Evolutionary conservation across 2,329 filamentous ascomycete species (phyloP), one percentile per base, ranked within the genome.

Genomic region (Gliomastix tumulicola): DNA sequence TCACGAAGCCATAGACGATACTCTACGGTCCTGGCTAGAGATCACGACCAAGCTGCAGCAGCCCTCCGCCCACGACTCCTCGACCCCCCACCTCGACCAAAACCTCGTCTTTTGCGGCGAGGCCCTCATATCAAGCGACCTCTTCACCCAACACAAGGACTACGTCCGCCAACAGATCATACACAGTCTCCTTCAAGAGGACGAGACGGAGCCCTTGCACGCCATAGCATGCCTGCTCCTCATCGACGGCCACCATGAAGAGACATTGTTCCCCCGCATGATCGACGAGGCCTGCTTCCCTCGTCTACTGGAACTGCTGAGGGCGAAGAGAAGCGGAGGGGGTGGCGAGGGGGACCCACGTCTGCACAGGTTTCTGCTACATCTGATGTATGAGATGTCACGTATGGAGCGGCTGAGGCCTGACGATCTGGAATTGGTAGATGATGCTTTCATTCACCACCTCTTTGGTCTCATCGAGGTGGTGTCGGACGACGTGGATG

Each of bases 321-420:
- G 82, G 51, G 71, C 67, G 30, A 73, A 74, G 43, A 72, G 71
- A 45, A n/a, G n/a, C n/a, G n/a, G n/a, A n/a, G n/a, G n/a, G n/a
- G n/a, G n/a, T n/a, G n/a, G n/a, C n/a, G 73, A 82, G 27, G 68
- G 78, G 32, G 83, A 89, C 53, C 71, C 76, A 18, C 72, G 77
- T 36, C 68, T 97, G 42, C 87, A 96, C 62, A 79, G 84, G 23
- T 65, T 92, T 43, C 68, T 97, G 36, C 70, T 98, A 50, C 85
- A 96, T 59, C 66, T 98, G 39, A 74, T 96, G 55, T 98, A 95
- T 62, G 92, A 97, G 66, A 96, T 96, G 84, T 89, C 88, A 31
- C 77, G 94, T 42, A 88, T 97, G 56, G 88, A 97, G 60, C 76
- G 81, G 44, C 65, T 98, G 41, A 81, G 76, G 37, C 65, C 74